Evolutionary conservation across 345 rosid genomes (phyloP).

Genomic region (Salix brachista): DNA sequence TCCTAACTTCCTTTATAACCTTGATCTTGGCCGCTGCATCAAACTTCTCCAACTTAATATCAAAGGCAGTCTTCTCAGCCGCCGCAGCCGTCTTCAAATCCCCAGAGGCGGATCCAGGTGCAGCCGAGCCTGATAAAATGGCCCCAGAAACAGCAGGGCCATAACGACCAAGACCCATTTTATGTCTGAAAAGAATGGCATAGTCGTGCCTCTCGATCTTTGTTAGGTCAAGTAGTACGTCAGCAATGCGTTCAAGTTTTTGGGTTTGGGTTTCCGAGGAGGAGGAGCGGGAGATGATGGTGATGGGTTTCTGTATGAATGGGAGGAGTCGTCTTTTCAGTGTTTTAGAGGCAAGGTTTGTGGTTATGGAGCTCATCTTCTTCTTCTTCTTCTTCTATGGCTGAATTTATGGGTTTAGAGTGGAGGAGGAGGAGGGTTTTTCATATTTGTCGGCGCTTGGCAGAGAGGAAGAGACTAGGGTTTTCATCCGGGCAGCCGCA

Average conservation of each 20-base stretch:
- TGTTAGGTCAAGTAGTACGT: constrained; percentile 62
- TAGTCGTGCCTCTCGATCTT: constrained; percentile 71
- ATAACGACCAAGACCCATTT: constrained; percentile 64
- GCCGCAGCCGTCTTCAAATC: constrained; percentile 33
- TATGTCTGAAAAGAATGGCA: constrained; percentile 64
- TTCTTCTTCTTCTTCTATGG: background rate
- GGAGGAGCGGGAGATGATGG: constrained; percentile 26
- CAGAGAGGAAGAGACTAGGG: too few relatives aligned
- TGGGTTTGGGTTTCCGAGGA: constrained; percentile 41
- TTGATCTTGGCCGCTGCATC: constrained; percentile 66
- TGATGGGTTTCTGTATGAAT: background rate
- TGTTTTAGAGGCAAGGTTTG: background rate
- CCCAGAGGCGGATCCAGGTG: constrained; percentile 21
- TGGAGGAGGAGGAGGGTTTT: background rate
- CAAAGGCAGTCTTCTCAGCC: constrained; percentile 69
- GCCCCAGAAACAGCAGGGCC: constrained; percentile 47
- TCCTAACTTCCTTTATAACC: constrained; percentile 75
- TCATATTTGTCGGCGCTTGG: too few relatives aligned
- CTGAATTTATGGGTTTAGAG: background rate
- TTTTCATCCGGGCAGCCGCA: too few relatives aligned
- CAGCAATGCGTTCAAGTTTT: constrained; percentile 86
- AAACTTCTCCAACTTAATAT: constrained; percentile 83
- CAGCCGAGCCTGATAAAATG: constrained; percentile 24
- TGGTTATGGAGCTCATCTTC: background rate
- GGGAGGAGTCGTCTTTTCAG: constrained; percentile 12